Evolutionary conservation across 148 eudicot species (phyloP).

Genomic region (Euryodendron excelsum): DNA sequence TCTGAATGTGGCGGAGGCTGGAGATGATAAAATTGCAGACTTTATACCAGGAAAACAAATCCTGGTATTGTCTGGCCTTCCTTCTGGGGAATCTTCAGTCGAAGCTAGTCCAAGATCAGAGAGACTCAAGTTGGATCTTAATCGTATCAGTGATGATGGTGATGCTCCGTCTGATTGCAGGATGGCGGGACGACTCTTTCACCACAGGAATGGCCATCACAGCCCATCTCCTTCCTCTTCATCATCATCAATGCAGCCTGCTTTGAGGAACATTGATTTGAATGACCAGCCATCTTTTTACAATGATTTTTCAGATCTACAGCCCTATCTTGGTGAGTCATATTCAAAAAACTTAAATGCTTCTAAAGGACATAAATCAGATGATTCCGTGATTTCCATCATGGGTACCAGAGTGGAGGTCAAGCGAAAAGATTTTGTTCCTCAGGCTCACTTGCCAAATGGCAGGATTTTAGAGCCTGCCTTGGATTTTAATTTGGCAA

Average conservation of each 20-base stretch:
- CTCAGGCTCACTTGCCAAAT: slow-evolving; percentile 41
- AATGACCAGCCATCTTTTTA: slow-evolving; percentile 60
- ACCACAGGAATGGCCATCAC: slow-evolving; percentile 29
- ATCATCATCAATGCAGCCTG: slow-evolving; percentile 64
- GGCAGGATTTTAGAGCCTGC: slow-evolving; percentile 48
- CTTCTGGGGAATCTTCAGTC: slow-evolving; percentile 48
- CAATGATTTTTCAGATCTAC: slow-evolving; percentile 40
- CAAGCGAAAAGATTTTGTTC: slow-evolving; percentile 36
- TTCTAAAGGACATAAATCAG: slow-evolving; percentile 30
- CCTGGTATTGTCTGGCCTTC: slow-evolving; percentile 27
- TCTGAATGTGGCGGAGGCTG: slow-evolving; percentile 68
- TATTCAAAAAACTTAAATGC: slow-evolving; percentile 36
- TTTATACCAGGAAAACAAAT: slow-evolving; percentile 27
- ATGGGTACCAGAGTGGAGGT: slow-evolving; percentile 73
- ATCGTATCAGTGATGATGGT: slow-evolving; percentile 58
- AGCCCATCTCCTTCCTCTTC: slow-evolving; percentile 63
- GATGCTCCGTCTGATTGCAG: slow-evolving; percentile 49
- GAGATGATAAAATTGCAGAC: slow-evolving; percentile 38
- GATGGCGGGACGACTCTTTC: slow-evolving; percentile 32
- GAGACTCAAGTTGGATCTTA: slow-evolving; percentile 65
- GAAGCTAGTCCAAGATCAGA: slow-evolving; percentile 45
- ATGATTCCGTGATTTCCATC: slow-evolving; percentile 62
- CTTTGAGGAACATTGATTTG: slow-evolving; percentile 62
- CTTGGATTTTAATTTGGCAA: slow-evolving; percentile 43
- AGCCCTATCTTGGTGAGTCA: slow-evolving; percentile 33